These are phyloP conservation scores for Vigna angularis DNA, from an alignment of 306 rosid species.

Conservation along the genomic window DNA sequence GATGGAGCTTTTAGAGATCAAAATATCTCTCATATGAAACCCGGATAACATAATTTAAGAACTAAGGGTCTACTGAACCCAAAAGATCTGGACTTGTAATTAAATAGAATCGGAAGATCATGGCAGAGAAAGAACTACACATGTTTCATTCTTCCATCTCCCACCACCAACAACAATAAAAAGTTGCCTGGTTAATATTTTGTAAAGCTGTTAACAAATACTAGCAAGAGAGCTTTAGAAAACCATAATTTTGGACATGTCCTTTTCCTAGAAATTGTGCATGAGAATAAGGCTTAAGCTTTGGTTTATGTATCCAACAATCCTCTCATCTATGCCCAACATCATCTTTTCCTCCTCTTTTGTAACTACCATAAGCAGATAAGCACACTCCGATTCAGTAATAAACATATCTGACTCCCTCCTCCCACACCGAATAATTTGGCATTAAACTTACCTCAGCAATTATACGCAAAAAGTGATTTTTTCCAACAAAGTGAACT, in stretches of 20 bases:
- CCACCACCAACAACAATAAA: background rate
- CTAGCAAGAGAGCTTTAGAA: slow-evolving; percentile 16
- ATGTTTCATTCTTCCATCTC: background rate
- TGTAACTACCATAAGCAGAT: background rate
- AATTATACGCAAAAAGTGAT: slow-evolving; percentile 78
- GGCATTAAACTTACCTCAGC: slow-evolving; percentile 57
- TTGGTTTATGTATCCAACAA: slow-evolving; percentile 10
- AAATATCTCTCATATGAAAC: slow-evolving; percentile 2
- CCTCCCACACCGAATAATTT: slow-evolving; percentile 41
- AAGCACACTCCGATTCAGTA: background rate
- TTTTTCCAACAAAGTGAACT: slow-evolving; percentile 88
- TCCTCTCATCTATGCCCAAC: slow-evolving; percentile 23
- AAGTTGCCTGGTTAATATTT: background rate
- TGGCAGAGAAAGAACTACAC: background rate
- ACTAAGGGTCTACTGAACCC: background rate
- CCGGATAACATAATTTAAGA: background rate
- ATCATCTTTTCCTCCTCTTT: background rate
- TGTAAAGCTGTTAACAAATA: slow-evolving; percentile 25
- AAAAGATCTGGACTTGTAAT: background rate
- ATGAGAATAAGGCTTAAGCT: slow-evolving; percentile 12
- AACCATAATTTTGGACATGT: background rate
- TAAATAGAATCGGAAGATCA: slow-evolving; percentile 1
- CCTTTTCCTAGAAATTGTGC: slow-evolving; percentile 11
- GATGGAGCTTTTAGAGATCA: slow-evolving; percentile 14
- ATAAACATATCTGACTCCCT: slow-evolving; percentile 4